Evolutionary conservation across 805 yeast genomes (phyloP).

Genomic region (Groenewaldozyma salmanticensis): DNA sequence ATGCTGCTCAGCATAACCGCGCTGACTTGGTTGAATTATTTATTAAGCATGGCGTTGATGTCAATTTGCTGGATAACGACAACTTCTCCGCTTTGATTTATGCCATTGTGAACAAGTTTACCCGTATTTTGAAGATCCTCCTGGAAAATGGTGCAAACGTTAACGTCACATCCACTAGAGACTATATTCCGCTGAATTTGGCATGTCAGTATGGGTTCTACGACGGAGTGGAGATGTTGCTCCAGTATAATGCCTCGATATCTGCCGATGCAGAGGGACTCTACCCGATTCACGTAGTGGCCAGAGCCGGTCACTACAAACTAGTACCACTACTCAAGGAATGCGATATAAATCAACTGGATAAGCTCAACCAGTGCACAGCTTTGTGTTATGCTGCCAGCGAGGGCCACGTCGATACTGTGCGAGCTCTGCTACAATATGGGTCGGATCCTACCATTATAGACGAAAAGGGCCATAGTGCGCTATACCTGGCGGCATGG

Average conservation of each 20-base stretch:
- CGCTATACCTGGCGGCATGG: constrained; percentile 83
- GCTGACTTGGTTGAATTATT: constrained; percentile 35
- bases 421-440: constrained; percentile 55
- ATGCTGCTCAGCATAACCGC: constrained; percentile 55
- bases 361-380: constrained; percentile 87
- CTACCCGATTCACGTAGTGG: constrained; percentile 78
- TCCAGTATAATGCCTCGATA: constrained; percentile 34
- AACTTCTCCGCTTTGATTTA: constrained; percentile 68
- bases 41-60: constrained; percentile 30
- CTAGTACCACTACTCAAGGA: constrained; percentile 53
- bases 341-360: constrained; percentile 66
- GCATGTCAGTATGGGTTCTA: constrained; percentile 82
- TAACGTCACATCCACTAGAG: constrained; percentile 30
- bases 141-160: constrained; percentile 37
- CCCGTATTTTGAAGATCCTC: constrained; percentile 42
- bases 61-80: constrained; percentile 31
- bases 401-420: constrained; percentile 68
- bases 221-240: constrained; percentile 54
- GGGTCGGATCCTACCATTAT: constrained; percentile 61
- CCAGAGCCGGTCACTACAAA: constrained; percentile 68
- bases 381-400: constrained; percentile 85
- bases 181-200: constrained; percentile 56
- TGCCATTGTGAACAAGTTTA: constrained; percentile 62
- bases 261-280: constrained; percentile 75
- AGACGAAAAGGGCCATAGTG: constrained; percentile 75